Conservation (phyloP, 2,329 filamentous ascomycete species). For the Penicillium sp. region DNA sequence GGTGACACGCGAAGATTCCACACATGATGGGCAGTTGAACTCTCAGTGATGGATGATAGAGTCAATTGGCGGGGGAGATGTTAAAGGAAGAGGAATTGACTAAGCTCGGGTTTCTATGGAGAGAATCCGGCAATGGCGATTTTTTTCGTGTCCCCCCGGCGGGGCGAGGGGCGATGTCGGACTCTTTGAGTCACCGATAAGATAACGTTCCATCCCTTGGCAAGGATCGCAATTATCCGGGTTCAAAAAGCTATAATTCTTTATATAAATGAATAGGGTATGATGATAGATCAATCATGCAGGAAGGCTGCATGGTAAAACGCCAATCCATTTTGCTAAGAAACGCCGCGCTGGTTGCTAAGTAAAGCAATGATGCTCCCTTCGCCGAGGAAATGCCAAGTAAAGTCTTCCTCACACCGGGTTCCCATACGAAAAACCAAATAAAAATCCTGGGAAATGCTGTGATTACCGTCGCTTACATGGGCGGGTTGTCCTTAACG, state of each 20-base stretch:
- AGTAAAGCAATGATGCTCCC: slow-evolving; percentile 15
- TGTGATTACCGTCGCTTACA: slow-evolving; percentile 42
- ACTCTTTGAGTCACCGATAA: slow-evolving; percentile 31
- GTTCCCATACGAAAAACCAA: slow-evolving; percentile 10
- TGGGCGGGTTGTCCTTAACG: slow-evolving; percentile 83
- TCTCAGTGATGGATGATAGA: slow-evolving; percentile 4
- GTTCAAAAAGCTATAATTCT: neutral
- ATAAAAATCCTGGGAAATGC: slow-evolving; percentile 6
- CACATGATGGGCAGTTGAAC: slow-evolving; percentile 66
- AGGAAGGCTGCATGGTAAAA: slow-evolving; percentile 4
- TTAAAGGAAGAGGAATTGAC: slow-evolving; percentile 18
- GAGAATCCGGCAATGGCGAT: slow-evolving; percentile 20
- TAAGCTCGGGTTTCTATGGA: slow-evolving; percentile 19
- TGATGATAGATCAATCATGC: neutral
- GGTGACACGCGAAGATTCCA: slow-evolving; percentile 94
- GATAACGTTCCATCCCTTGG: slow-evolving; percentile 16
- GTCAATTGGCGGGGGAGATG: slow-evolving; percentile 10
- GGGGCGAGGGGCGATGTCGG: slow-evolving; percentile 24
- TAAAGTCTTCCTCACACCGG: slow-evolving; percentile 5
- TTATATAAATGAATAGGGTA: too few relatives aligned
- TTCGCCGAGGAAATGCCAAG: slow-evolving; percentile 16
- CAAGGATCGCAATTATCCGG: neutral
- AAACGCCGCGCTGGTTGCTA: slow-evolving; percentile 29
- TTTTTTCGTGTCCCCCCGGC: slow-evolving; percentile 16
- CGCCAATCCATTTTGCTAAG: slow-evolving; percentile 20